Percentiles rank a stretch among this genome's conserved stretches.
Evolutionary conservation across 352 stramenopile genomes (phyloP).

Genomic region (Phytopythium ostracodes): DNA sequence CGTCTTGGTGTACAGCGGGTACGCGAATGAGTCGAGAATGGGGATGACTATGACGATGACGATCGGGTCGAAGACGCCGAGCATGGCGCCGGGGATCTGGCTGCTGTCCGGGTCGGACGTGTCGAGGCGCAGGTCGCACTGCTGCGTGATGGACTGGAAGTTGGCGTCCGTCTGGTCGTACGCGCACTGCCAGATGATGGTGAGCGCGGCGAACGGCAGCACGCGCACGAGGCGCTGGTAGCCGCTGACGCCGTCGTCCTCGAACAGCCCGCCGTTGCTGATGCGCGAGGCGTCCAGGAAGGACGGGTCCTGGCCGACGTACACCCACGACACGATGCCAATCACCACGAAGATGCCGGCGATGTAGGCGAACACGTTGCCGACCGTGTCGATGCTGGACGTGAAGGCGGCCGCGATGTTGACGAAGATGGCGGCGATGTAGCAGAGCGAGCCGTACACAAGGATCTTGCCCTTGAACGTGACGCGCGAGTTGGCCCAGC

Average conservation of each 20-base stretch:
- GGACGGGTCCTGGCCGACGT: conserved; percentile 33
- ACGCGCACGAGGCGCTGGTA: conserved; percentile 53
- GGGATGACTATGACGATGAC: conserved; percentile 39
- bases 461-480: conserved; percentile 27
- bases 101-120: conserved; percentile 27
- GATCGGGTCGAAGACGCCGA: conserved; percentile 45
- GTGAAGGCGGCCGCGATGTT: conserved; percentile 54
- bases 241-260: conserved; percentile 38
- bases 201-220: conserved; percentile 55
- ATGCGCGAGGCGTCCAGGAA: conserved; percentile 47
- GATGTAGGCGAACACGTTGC: conserved; percentile 45
- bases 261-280: conserved; percentile 33
- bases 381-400: conserved; percentile 10
- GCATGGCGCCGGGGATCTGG: conserved; percentile 51
- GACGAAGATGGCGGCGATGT: conserved; percentile 34
- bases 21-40: conserved; percentile 30
- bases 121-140: conserved; percentile 53
- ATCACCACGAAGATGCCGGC: conserved; percentile 29
- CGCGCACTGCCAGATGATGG: conserved; percentile 56
- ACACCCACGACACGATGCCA: conserved; percentile 46
- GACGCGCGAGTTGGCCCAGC: conserved; percentile 16
- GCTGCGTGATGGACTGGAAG: conserved; percentile 69
- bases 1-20: conserved; percentile 32
- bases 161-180: conserved; percentile 72
- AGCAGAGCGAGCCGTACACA: conserved; percentile 22